phyloP scores from a whole-genome alignment of 2,329 filamentous ascomycete genomes.

The Neurospora sp. region DNA sequence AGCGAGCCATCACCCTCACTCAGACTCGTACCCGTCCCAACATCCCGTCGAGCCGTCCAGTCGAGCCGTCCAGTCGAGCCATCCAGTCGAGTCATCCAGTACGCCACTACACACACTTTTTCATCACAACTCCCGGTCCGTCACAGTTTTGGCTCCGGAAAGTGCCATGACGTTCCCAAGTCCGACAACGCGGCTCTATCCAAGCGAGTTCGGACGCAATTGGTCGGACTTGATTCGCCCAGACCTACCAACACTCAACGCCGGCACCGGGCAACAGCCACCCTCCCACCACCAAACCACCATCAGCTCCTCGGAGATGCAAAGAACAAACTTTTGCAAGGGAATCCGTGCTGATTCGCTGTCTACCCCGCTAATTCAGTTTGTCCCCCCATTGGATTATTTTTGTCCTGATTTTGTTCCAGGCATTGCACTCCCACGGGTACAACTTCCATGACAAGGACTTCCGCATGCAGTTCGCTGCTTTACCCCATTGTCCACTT shows the following conservation, averaged over 20 bases:
- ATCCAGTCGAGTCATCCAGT: neutral
- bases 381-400: neutral
- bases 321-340: slow-evolving; percentile 2
- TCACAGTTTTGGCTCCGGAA: neutral
- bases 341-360: neutral
- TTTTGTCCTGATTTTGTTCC: neutral
- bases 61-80: neutral
- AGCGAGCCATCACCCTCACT: neutral
- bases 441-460: neutral
- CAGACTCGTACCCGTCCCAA: neutral
- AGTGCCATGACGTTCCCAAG: neutral
- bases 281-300: neutral
- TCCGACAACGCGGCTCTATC: neutral
- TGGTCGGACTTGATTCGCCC: neutral
- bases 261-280: neutral
- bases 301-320: slow-evolving; percentile 21
- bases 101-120: neutral
- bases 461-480: neutral
- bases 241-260: neutral
- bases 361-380: neutral
- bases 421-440: neutral
- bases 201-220: neutral
- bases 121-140: neutral
- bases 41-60: neutral
- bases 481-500: neutral